Evolutionary conservation across 345 rosid genomes (phyloP), one percentile per base, ranked within the genome.

Genomic region (Brassica incana): DNA sequence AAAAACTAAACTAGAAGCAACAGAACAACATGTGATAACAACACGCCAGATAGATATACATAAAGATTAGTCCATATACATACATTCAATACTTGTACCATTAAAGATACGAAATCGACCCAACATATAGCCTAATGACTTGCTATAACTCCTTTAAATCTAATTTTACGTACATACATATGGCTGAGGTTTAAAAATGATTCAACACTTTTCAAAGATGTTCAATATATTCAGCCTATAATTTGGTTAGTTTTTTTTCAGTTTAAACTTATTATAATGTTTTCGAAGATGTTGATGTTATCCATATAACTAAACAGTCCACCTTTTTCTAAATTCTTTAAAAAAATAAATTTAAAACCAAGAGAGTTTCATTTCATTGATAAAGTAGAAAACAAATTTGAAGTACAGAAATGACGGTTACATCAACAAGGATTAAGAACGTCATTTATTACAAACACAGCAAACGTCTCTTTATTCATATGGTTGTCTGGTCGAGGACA

Each of bases 391-490:
- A 43, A 2, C 59, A 58, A 16, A 40, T 20, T 40, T 4, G 38
- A 35, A 14, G 18, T 40, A 38, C 59, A 67, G 50, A 69, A 32
- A 43, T 29, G 43, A 60, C 68, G 56, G 65, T 35, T 32, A 77
- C 74, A 69, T 5, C 18, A 76, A 76, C 36, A 16, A 40, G n/a
- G 62, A 60, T 69, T 23, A 45, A 18, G 33, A 20, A 68, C 67
- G 2, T 76, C 1, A 1, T 52, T 52, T 71, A 64, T 78, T 78
- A 36, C 16, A 72, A 66, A 59, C 30, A 50, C 75, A 33, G 18
- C 9, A 59, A 29, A 77, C 43, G 2, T 11, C 11, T 11, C 60
- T 20, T 67, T 66, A 67, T 79, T 67, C 69, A 61, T 73, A 62
- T 10, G 25, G 0, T 2, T 50, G 33, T 16, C 32, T 65, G 35